Conservation (phyloP, 2,329 filamentous ascomycete species). For the Trichoderma atrobrunneum region DNA sequence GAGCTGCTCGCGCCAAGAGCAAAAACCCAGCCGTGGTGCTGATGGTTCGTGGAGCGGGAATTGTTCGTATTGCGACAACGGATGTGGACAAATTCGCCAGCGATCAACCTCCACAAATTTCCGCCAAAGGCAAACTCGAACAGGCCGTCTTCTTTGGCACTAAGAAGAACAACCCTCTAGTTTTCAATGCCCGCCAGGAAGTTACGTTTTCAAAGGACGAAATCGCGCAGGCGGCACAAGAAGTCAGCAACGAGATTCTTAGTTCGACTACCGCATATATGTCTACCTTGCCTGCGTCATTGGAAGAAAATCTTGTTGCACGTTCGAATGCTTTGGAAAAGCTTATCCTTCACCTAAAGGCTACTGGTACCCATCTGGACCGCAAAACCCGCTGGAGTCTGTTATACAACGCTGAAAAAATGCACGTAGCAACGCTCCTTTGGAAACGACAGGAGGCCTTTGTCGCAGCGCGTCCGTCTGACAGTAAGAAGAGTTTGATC, state of each 20-base stretch:
- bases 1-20: constrained; percentile 51
- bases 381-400: constrained; percentile 72
- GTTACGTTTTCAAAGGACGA: constrained; percentile 67
- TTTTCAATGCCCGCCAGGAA: constrained; percentile 68
- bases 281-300: constrained; percentile 66
- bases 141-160: constrained; percentile 92
- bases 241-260: constrained; percentile 78
- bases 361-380: constrained; percentile 64
- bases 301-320: constrained; percentile 76
- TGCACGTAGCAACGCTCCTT: constrained; percentile 73
- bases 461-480: constrained; percentile 55
- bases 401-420: constrained; percentile 86
- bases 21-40: constrained; percentile 63
- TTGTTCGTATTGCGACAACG: constrained; percentile 57
- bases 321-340: constrained; percentile 72
- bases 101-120: constrained; percentile 60
- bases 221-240: constrained; percentile 71
- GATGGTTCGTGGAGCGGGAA: constrained; percentile 60
- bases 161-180: constrained; percentile 79
- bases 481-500: constrained; percentile 67
- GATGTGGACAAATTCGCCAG: constrained; percentile 60
- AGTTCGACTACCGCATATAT: constrained; percentile 74
- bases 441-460: constrained; percentile 79
- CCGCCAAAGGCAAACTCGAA: constrained; percentile 84
- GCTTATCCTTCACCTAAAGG: constrained; percentile 68